Base-by-base conservation (phyloP, 257 asterid genomes). In the Verbascum thapsus region DNA sequence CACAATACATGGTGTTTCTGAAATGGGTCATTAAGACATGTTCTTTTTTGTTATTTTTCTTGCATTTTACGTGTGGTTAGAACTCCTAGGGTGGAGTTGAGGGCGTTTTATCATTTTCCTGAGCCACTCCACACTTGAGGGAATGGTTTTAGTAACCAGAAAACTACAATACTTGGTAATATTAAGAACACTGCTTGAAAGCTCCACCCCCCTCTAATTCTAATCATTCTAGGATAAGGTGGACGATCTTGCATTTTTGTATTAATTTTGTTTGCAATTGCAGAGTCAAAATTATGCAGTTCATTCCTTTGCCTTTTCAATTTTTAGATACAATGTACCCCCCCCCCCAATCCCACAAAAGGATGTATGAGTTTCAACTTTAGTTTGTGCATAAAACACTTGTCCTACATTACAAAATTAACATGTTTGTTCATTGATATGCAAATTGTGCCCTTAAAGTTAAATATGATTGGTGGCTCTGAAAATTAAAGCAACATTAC, bases 221-320 rank as follows among this genome's bases (percentile, higher is more conserved):
- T 65, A 30, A 15, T 19, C 32, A 26, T 26, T 26, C 32, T 26
- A 1, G 32, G 32, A 26, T 26, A 1, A 26, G 32, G 32, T 26
- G 32, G 32, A 26, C 32, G 2, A 26, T 26, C 32, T 13, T 35
- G 41, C 10, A 50, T 17, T 3, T 37, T 39, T 58, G n/a, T 57
- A 13, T 19, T 42, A 57, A 53, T 18, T 30, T 63, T 52, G 19
- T 15, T 26, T 1, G 3, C 5, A 35, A 20, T 11, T 38, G 41
- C 35, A 32, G 15, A 38, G 41, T 47, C 18, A 64, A 22, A 8
- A 17, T 34, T 32, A 20, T 42, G 57, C 65, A 39, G 53, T 60
- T 26, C 63, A 38, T 43, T 15, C 26, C 26, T 54, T 26, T 77
- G 10, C 43, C n/a, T 53, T 56, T 64, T 45, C 71, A 20, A 10